Evolutionary conservation across 108 stramenopile genomes (phyloP), one percentile per base, ranked within the genome.

Genomic region (Hondaea fermentalgiana): DNA sequence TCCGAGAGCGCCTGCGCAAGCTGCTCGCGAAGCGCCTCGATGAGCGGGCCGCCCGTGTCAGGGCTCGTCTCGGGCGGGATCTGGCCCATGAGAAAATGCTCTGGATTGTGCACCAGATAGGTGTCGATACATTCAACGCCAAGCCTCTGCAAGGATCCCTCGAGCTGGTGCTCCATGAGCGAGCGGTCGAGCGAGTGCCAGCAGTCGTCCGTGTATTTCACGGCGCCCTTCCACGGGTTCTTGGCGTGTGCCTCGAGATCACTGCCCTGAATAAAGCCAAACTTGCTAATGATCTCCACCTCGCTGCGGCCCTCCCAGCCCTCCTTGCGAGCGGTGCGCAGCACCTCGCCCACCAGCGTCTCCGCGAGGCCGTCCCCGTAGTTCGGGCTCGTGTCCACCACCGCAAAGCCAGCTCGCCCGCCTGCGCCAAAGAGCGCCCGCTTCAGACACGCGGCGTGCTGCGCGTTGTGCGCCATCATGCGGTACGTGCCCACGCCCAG

Each of bases 301-400:
- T 28, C 4, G 25, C 16, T 45, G 5, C 76, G 76, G 45, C 51
- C 76, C 51, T 53, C 19, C n/a, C 19, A 53, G n/a, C 49, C 76
- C 28, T 53, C 49, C n/a, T 23, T 6, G 10, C 10, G 43, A 12
- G 51, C 45, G 25, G 51, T 53, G 10, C 25, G n/a, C 51, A 83
- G 25, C 51, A 53, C 76, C 17, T 53, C 76, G 76, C 76, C 76
- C 45, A 83, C 76, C 6, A 53, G 49, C 0, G 45, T 25, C 51
- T 83, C 49, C 1, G 76, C 12, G n/a, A 83, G 49, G 45, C 76
- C 76, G 51, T 83, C 76, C 19, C 49, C 76, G 76, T 83, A 83
- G 76, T 83, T 83, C 49, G 49, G 49, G 76, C 76, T 83, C 51
- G 76, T 83, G 76, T 83, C 76, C 45, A 83, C 76, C 76, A 35